phyloP scores from a whole-genome alignment of 306 rosid species.

The Echinosophora koreensis region DNA sequence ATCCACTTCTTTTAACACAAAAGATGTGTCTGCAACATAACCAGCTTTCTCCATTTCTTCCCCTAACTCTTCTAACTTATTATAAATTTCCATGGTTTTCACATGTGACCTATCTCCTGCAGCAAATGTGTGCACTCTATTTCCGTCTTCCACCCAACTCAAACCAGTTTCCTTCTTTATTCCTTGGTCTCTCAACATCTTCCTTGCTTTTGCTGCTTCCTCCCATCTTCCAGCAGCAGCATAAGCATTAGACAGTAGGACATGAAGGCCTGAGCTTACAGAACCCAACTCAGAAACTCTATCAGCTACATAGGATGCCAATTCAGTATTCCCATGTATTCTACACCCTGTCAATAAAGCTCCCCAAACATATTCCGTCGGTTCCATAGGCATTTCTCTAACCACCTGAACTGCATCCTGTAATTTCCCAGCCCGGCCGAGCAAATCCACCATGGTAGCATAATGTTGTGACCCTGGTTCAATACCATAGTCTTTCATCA shows the following conservation, averaged over 20 bases:
- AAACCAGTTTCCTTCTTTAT: slow-evolving; percentile 86
- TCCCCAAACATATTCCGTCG: slow-evolving; percentile 86
- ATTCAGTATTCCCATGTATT: slow-evolving; percentile 73
- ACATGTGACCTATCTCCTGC: slow-evolving; percentile 76
- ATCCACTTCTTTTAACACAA: slow-evolving; percentile 73
- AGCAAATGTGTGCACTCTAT: slow-evolving; percentile 78
- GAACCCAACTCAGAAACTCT: slow-evolving; percentile 60
- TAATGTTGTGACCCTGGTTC: slow-evolving; percentile 81
- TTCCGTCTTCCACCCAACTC: slow-evolving; percentile 94
- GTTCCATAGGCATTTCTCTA: slow-evolving; percentile 72
- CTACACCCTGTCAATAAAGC: slow-evolving; percentile 89
- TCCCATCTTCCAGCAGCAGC: slow-evolving; percentile 89
- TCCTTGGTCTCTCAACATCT: slow-evolving; percentile 72
- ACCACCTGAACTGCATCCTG: slow-evolving; percentile 70
- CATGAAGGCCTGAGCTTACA: slow-evolving; percentile 71
- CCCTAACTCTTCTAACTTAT: slow-evolving; percentile 80
- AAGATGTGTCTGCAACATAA: slow-evolving; percentile 89
- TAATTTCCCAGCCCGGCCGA: slow-evolving; percentile 87
- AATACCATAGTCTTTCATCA: slow-evolving; percentile 75
- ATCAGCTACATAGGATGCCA: slow-evolving; percentile 83
- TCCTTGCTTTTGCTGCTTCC: slow-evolving; percentile 86
- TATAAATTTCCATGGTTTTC: slow-evolving; percentile 66
- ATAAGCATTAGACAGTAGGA: slow-evolving; percentile 80
- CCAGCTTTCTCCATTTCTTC: slow-evolving; percentile 82
- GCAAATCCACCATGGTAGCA: slow-evolving; percentile 84